Percentiles rank a stretch among this genome's conserved stretches.
Evolutionary conservation across 169 alveolate genomes (phyloP).

Genomic region (Plasmodium cynomolgi): DNA sequence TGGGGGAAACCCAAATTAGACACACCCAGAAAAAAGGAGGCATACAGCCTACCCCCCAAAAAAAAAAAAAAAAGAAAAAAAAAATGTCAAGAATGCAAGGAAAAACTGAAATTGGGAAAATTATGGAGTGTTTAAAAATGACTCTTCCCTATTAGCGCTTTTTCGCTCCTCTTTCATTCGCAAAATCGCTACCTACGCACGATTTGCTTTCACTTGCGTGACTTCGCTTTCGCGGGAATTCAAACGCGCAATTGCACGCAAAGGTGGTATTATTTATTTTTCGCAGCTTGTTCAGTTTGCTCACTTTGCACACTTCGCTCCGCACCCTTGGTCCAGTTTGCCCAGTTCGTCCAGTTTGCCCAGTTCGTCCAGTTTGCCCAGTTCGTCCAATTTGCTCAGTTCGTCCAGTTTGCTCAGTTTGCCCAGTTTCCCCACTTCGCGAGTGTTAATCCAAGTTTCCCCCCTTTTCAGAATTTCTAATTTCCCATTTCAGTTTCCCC

Average conservation of each 20-base stretch:
- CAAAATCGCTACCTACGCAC: background rate
- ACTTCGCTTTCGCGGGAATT: background rate
- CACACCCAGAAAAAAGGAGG: background rate
- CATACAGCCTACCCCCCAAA: background rate
- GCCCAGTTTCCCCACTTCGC: too few relatives aligned
- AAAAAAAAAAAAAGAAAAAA: background rate
- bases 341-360: too few relatives aligned
- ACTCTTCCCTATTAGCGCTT: background rate
- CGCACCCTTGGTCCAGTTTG: too few relatives aligned
- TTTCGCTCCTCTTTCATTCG: background rate
- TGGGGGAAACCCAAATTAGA: background rate
- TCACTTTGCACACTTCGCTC: too few relatives aligned
- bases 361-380: too few relatives aligned
- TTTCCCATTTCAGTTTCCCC: background rate
- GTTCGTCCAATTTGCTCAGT: too few relatives aligned
- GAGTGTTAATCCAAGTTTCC: background rate
- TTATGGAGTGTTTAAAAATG: background rate
- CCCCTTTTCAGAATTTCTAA: background rate
- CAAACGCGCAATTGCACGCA: background rate
- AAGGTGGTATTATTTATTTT: background rate
- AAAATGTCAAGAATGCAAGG: background rate
- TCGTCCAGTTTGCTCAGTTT: too few relatives aligned
- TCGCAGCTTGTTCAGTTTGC: too few relatives aligned
- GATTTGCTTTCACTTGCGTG: background rate
- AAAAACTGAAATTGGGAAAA: background rate